Evolutionary conservation across 345 rosid species (phyloP).

Genomic region (Tarenaya hassleriana): DNA sequence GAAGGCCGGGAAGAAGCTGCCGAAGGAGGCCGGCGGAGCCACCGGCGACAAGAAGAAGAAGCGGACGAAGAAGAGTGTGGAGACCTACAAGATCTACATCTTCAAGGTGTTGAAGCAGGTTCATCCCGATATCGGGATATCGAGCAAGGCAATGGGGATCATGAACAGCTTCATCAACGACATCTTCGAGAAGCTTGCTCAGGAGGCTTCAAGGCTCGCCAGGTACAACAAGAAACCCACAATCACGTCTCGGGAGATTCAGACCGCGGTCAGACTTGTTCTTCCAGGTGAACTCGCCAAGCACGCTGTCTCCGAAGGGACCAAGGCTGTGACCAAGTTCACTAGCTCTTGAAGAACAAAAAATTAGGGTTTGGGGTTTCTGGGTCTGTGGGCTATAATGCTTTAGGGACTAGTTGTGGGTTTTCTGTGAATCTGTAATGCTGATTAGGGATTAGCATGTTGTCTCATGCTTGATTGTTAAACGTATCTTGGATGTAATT

Average conservation of each 20-base stretch:
- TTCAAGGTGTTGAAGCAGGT: conserved; percentile 60
- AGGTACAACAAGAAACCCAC: conserved; percentile 81
- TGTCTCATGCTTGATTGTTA: no score
- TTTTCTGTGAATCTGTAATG: no score
- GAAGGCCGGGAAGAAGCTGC: conserved; percentile 73
- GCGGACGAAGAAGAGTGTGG: conserved; percentile 48
- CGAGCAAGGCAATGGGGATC: conserved; percentile 67
- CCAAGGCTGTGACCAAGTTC: conserved; percentile 73
- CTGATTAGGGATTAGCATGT: no score
- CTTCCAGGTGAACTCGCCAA: conserved; percentile 71
- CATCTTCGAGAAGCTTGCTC: conserved; percentile 65
- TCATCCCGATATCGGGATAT: conserved; percentile 52
- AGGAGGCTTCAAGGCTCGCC: conserved; percentile 63
- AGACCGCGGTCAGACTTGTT: conserved; percentile 68
- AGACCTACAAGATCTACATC: conserved; percentile 84
- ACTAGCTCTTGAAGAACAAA: conserved; percentile 55
- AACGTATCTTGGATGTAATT: no score
- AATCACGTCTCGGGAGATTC: conserved; percentile 67
- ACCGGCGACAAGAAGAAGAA: conserved; percentile 66
- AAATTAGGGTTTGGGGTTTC: neutral
- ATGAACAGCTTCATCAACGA: conserved; percentile 73
- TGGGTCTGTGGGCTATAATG: neutral
- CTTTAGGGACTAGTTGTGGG: neutral
- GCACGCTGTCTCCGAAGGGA: conserved; percentile 78
- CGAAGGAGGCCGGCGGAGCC: conserved; percentile 52